Evolutionary conservation across 2,329 filamentous ascomycete species (phyloP).

Genomic region (Penicillium nordicum): DNA sequence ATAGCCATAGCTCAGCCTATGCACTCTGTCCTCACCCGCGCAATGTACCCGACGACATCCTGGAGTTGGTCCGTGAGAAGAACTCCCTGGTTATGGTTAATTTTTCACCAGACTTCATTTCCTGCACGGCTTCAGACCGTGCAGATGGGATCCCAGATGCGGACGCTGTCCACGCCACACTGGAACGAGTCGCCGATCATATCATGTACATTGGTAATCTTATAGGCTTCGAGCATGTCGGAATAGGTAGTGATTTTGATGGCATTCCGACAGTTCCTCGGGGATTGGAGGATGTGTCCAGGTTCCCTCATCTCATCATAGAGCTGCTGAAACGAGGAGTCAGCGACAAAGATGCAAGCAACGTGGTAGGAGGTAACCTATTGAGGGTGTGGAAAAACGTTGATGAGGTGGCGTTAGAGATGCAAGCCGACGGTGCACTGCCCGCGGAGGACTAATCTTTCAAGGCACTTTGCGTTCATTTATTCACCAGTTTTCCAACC

Average conservation of each 20-base stretch:
- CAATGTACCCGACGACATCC: constrained; percentile 82
- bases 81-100: constrained; percentile 88
- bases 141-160: constrained; percentile 65
- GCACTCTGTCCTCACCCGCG: constrained; percentile 80
- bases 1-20: constrained; percentile 80
- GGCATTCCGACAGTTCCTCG: constrained; percentile 59
- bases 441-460: constrained; percentile 43
- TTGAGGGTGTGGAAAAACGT: constrained; percentile 80
- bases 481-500: not conserved
- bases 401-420: constrained; percentile 64
- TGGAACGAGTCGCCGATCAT: constrained; percentile 75
- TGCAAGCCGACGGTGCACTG: constrained; percentile 57
- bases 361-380: constrained; percentile 76
- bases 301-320: constrained; percentile 73
- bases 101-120: constrained; percentile 78
- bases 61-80: constrained; percentile 69
- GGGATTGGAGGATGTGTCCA: constrained; percentile 80
- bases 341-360: constrained; percentile 67
- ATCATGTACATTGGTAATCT: constrained; percentile 76
- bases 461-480: not conserved
- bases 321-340: constrained; percentile 72
- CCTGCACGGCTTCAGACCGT: constrained; percentile 61
- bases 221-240: constrained; percentile 85
- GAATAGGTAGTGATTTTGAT: constrained; percentile 86
- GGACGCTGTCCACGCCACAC: constrained; percentile 65